These are phyloP conservation scores for Rhizoclosmatium globosum DNA, from an alignment of 192 early-diverging fungal species.

Conservation along the genomic window DNA sequence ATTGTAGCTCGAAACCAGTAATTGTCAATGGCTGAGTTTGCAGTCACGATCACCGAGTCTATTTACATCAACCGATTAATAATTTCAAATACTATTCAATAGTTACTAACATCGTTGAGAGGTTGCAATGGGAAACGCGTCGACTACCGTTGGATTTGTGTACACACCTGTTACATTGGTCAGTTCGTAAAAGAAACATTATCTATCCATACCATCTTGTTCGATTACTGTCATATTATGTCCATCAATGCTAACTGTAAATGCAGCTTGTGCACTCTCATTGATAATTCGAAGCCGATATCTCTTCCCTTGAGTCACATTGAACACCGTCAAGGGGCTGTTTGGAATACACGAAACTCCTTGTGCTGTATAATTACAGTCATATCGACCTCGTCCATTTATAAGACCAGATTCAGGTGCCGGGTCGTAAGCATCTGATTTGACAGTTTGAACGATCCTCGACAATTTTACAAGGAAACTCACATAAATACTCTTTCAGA, in stretches of 20 bases:
- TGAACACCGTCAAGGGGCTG: not conserved
- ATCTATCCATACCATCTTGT: not conserved
- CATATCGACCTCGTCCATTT: conserved; percentile 32
- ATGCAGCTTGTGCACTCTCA: conserved; percentile 15
- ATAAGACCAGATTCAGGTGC: conserved; percentile 75
- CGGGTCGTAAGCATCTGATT: conserved; percentile 55
- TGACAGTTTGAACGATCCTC: not conserved
- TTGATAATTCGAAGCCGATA: conserved; percentile 47
- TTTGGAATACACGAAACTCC: not conserved
- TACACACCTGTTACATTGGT: not conserved
- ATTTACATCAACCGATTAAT: not conserved
- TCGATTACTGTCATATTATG: conserved; percentile 42
- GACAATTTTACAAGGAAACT: not conserved
- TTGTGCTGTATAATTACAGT: not conserved
- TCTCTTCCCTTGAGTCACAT: not conserved
- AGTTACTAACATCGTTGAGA: conserved; percentile 22
- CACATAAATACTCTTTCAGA: conserved; percentile 58
- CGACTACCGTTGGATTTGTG: conserved; percentile 33
- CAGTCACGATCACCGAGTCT: conserved; percentile 26
- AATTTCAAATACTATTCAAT: not conserved
- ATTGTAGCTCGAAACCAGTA: conserved; percentile 24
- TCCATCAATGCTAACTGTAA: conserved; percentile 42
- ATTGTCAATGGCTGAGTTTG: not conserved
- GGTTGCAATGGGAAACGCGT: conserved; percentile 7
- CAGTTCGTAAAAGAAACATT: no score